Evolutionary conservation across 768 basidiomycete genomes (phyloP).

Genomic region (Mrakia hoshinonis): DNA sequence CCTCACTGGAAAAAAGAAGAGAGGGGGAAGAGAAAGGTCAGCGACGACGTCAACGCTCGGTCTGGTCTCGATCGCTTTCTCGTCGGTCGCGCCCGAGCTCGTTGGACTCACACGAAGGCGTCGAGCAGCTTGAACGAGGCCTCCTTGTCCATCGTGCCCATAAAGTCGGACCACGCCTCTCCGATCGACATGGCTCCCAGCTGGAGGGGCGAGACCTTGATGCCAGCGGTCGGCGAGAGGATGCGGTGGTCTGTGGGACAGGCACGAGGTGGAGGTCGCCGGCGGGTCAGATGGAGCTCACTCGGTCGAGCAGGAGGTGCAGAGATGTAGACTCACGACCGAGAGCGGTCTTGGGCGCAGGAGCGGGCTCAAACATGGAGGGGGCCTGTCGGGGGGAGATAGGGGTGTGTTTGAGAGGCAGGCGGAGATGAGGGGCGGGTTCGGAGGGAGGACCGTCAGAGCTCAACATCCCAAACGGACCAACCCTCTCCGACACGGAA

Average conservation of each 20-base stretch:
- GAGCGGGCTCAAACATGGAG: not conserved
- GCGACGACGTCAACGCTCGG: not conserved
- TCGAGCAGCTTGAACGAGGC: conserved; percentile 26
- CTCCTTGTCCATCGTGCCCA: conserved; percentile 24
- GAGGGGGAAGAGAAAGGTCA: not conserved
- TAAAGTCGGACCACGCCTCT: conserved; percentile 7
- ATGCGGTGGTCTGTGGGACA: conserved; percentile 18
- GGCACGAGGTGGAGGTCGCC: not conserved
- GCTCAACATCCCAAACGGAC: too few relatives aligned
- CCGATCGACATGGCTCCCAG: conserved; percentile 29
- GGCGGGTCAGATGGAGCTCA: not conserved
- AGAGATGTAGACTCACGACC: not conserved
- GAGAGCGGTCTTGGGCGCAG: conserved; percentile 15
- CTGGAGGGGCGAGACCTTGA: conserved; percentile 24
- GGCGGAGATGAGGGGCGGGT: too few relatives aligned
- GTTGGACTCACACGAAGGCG: conserved; percentile 9
- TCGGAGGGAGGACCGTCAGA: too few relatives aligned
- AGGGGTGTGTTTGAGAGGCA: too few relatives aligned
- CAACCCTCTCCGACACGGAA: too few relatives aligned
- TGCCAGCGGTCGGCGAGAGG: conserved; percentile 20
- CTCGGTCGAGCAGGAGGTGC: not conserved
- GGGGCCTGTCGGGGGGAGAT: too few relatives aligned
- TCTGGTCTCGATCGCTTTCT: too few relatives aligned
- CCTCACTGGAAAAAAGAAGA: too few relatives aligned
- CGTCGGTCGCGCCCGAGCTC: too few relatives aligned